Conservation (phyloP, 108 stramenopile species). For the Phaeodactylum tricornutum region DNA sequence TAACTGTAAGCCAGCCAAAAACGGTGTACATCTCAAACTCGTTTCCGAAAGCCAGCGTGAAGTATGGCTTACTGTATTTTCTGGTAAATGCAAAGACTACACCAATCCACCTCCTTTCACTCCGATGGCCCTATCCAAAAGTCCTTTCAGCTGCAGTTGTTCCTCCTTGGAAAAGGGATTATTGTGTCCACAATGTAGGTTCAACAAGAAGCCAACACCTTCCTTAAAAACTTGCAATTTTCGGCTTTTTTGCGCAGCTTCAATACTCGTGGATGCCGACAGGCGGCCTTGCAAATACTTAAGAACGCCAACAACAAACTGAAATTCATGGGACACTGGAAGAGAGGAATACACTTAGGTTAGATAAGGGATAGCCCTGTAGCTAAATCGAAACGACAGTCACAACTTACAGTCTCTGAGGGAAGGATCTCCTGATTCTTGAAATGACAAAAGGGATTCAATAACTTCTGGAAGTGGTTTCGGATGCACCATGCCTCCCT, state of each 20-base stretch:
- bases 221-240: neutral
- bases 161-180: constrained; percentile 64
- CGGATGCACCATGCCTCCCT: constrained; percentile 34
- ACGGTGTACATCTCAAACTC: too few species aligned
- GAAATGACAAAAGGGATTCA: constrained; percentile 30
- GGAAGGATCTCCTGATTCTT: constrained; percentile 20
- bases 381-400: too few species aligned
- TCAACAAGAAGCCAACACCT: constrained; percentile 55
- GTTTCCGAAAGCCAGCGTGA: too few species aligned
- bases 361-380: too few species aligned
- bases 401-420: too few species aligned
- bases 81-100: too few species aligned
- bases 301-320: constrained; percentile 52
- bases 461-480: constrained; percentile 73
- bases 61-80: too few species aligned
- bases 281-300: constrained; percentile 52
- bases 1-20: too few species aligned
- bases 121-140: neutral
- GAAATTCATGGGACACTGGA: constrained; percentile 50
- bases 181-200: constrained; percentile 83
- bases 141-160: constrained; percentile 27
- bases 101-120: too few species aligned
- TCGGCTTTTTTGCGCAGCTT: constrained; percentile 16
- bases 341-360: constrained; percentile 2
- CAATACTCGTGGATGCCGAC: constrained; percentile 26